phyloP scores from a whole-genome alignment of 1,139 yeast genomes.

The Lodderomyces parapsilosis region DNA sequence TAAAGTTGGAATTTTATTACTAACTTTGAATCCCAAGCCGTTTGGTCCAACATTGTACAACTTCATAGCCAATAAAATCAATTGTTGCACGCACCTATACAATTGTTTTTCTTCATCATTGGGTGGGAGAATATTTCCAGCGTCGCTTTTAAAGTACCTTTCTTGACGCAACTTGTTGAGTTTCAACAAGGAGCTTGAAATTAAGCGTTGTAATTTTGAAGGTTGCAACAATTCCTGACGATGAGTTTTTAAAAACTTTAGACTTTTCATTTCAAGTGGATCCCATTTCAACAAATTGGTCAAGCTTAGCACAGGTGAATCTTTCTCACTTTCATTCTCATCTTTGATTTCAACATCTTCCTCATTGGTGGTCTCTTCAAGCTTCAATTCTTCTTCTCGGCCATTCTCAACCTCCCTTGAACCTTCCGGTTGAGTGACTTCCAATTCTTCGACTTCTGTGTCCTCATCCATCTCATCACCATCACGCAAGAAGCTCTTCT shows the following conservation, averaged over 20 bases:
- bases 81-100: slow-evolving; percentile 44
- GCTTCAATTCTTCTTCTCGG: background rate
- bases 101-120: slow-evolving; percentile 27
- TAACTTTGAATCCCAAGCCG: slow-evolving; percentile 33
- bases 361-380: background rate
- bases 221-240: slow-evolving; percentile 28
- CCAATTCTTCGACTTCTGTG: slow-evolving; percentile 10
- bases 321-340: background rate
- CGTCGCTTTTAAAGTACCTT: slow-evolving; percentile 41
- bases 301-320: slow-evolving; percentile 25
- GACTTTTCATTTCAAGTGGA: slow-evolving; percentile 29
- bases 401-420: background rate
- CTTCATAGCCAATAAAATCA: slow-evolving; percentile 31
- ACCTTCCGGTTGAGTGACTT: background rate
- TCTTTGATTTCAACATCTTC: background rate
- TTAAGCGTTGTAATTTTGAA: slow-evolving; percentile 43
- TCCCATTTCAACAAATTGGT: slow-evolving; percentile 38
- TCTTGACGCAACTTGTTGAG: slow-evolving; percentile 64
- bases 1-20: slow-evolving; percentile 62
- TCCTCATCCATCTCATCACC: slow-evolving; percentile 9
- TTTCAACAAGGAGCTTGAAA: slow-evolving; percentile 55
- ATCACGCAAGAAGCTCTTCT: slow-evolving; percentile 21
- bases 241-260: slow-evolving; percentile 28
- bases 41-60: slow-evolving; percentile 27
- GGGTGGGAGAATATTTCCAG: slow-evolving; percentile 30